A percentile compares a stretch with the other conserved stretches of the same genome.
These are phyloP conservation scores for Leishmania arabica DNA, from an alignment of 208 protist genomes.

Conservation along the genomic window DNA sequence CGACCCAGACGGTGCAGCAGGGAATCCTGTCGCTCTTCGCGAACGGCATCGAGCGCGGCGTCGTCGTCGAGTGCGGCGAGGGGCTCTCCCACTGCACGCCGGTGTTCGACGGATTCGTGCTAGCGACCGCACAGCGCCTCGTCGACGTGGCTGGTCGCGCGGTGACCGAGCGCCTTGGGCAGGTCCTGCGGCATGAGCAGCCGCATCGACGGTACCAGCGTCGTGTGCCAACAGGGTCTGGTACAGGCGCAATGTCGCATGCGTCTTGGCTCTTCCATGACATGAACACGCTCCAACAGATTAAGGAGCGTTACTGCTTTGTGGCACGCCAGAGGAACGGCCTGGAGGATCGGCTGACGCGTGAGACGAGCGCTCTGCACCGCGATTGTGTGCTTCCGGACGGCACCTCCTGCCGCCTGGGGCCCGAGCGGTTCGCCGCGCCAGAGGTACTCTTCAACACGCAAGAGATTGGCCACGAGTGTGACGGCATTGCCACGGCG, in stretches of 20 bases:
- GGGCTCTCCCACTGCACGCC: slow-evolving; percentile 98
- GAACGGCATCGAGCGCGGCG: slow-evolving; percentile 95
- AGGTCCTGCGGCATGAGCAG: slow-evolving; percentile 73
- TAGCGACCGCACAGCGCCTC: slow-evolving; percentile 65
- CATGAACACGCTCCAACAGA: slow-evolving; percentile 94
- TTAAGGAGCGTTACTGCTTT: slow-evolving; percentile 96
- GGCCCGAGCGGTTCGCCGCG: slow-evolving; percentile 91
- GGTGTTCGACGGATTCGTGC: slow-evolving; percentile 96
- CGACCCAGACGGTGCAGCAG: slow-evolving; percentile 91
- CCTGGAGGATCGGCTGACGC: slow-evolving; percentile 88
- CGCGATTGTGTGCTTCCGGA: slow-evolving; percentile 86
- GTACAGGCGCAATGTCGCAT: not conserved
- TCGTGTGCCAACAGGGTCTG: not conserved
- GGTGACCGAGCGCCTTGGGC: slow-evolving; percentile 96
- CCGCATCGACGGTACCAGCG: not conserved
- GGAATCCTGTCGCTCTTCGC: slow-evolving; percentile 97
- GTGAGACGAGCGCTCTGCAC: slow-evolving; percentile 69
- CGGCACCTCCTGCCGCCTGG: slow-evolving; percentile 92
- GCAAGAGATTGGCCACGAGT: slow-evolving; percentile 93
- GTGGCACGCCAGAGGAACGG: slow-evolving; percentile 34
- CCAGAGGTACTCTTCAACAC: slow-evolving; percentile 98
- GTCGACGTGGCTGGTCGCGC: slow-evolving; percentile 97
- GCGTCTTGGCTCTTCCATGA: slow-evolving; percentile 57
- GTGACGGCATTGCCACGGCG: slow-evolving; percentile 82
- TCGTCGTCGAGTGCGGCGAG: slow-evolving; percentile 98